Percentiles rank a stretch among this genome's conserved stretches.
Conservation (phyloP, 2,329 filamentous ascomycete genomes). For the Gnomoniopsis smithogilvyi region DNA sequence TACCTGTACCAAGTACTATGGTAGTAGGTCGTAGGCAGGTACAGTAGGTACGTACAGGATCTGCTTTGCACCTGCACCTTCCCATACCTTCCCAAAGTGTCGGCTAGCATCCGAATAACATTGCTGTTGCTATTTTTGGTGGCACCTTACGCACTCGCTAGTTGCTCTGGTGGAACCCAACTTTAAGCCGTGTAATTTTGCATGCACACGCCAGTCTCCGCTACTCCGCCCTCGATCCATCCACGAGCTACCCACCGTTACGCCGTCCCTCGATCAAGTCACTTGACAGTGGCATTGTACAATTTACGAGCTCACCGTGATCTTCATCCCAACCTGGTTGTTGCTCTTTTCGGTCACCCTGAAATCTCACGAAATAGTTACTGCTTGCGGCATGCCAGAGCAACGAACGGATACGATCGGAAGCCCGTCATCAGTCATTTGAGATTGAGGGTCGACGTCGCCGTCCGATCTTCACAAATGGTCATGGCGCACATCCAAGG, state of each 20-base stretch:
- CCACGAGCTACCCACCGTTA: neutral
- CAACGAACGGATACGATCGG: neutral
- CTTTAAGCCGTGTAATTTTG: neutral
- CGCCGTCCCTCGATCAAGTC: no score
- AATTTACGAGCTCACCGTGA: neutral
- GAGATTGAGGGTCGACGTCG: no score
- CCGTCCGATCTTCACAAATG: neutral
- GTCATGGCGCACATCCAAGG: neutral
- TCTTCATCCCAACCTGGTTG: neutral
- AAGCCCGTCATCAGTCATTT: neutral
- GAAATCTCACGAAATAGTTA: neutral
- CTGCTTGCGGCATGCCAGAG: neutral
- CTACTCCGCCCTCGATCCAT: no score
- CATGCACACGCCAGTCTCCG: neutral
- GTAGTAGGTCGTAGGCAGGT: no score
- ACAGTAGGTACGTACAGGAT: no score
- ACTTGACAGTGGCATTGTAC: neutral
- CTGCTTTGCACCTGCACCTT: no score
- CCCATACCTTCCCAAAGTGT: neutral
- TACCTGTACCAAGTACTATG: no score
- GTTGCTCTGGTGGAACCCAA: neutral
- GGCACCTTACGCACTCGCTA: neutral
- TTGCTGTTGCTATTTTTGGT: constrained; percentile 2
- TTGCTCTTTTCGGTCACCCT: neutral
- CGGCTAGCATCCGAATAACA: neutral